These are phyloP conservation scores for Candida dubliniensis DNA, from an alignment of 1,139 yeast species.

Conservation along the genomic window DNA sequence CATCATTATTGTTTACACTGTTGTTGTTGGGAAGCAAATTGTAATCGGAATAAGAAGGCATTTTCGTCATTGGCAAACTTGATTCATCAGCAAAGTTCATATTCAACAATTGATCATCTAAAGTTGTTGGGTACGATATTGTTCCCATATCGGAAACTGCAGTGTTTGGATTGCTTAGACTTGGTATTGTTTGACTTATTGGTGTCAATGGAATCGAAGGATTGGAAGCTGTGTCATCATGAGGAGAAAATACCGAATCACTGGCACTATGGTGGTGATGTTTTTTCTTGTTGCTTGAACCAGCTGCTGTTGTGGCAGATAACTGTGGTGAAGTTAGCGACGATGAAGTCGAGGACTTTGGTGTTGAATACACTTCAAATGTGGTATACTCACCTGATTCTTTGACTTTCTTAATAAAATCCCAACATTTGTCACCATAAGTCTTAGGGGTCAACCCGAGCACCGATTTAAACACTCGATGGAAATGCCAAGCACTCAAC, in stretches of 20 bases:
- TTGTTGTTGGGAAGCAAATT: background rate
- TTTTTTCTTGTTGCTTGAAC: background rate
- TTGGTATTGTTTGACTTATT: constrained; percentile 9
- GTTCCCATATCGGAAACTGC: constrained; percentile 8
- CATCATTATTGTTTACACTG: constrained; percentile 25
- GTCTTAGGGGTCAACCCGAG: constrained; percentile 87
- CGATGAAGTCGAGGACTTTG: background rate
- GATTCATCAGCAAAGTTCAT: constrained; percentile 1
- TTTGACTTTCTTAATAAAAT: constrained; percentile 48
- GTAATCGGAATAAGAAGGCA: background rate
- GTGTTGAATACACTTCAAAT: constrained; percentile 10
- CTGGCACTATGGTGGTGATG: background rate
- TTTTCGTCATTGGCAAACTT: constrained; percentile 1
- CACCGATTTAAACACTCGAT: constrained; percentile 81
- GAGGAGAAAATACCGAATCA: background rate
- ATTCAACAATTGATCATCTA: constrained; percentile 9
- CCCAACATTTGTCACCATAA: constrained; percentile 86
- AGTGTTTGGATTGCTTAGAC: constrained; percentile 7
- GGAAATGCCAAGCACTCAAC: constrained; percentile 92
- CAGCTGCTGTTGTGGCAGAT: background rate
- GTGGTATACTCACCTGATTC: constrained; percentile 21
- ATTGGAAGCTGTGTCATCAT: background rate
- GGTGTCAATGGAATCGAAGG: constrained; percentile 11
- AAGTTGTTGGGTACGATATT: constrained; percentile 4
- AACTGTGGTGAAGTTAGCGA: background rate